Percentiles rank a stretch among this genome's conserved stretches.
phyloP scores from a whole-genome alignment of 306 rosid species.

The Acacia crassicarpa region DNA sequence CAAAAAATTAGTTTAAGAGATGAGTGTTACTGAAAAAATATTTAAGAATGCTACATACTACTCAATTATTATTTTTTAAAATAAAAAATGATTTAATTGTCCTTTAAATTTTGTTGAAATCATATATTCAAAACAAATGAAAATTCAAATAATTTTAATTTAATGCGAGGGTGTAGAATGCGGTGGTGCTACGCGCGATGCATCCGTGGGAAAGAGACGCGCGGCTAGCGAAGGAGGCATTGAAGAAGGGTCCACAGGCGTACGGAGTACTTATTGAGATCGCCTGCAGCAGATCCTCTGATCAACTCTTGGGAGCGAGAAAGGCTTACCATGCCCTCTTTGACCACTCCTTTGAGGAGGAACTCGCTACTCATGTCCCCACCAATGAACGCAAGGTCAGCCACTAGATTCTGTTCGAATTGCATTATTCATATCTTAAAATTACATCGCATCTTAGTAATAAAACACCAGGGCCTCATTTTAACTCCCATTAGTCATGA shows the following conservation, averaged over 20 bases:
- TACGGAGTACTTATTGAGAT: slow-evolving; percentile 69
- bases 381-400: slow-evolving; percentile 67
- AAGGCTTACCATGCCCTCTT: slow-evolving; percentile 94
- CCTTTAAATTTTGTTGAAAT: too few species aligned
- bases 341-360: slow-evolving; percentile 94
- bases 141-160: too few species aligned
- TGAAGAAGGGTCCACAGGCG: slow-evolving; percentile 51
- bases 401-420: neutral
- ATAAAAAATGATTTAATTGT: too few species aligned
- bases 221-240: slow-evolving; percentile 68
- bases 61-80: neutral
- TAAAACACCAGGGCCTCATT: too few species aligned
- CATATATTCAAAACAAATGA: too few species aligned
- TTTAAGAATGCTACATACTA: too few species aligned
- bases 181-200: slow-evolving; percentile 79
- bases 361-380: slow-evolving; percentile 59
- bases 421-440: too few species aligned
- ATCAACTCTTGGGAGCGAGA: slow-evolving; percentile 78
- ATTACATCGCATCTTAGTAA: too few species aligned
- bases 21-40: too few species aligned
- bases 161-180: slow-evolving; percentile 43
- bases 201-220: slow-evolving; percentile 99
- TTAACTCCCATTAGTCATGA: too few species aligned
- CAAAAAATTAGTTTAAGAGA: too few species aligned
- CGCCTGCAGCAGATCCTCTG: slow-evolving; percentile 78